Percentiles rank a stretch among this genome's conserved stretches.
These are phyloP conservation scores for Testicularia cyperi DNA, from an alignment of 1,284 basidiomycete genomes.

Conservation along the genomic window DNA sequence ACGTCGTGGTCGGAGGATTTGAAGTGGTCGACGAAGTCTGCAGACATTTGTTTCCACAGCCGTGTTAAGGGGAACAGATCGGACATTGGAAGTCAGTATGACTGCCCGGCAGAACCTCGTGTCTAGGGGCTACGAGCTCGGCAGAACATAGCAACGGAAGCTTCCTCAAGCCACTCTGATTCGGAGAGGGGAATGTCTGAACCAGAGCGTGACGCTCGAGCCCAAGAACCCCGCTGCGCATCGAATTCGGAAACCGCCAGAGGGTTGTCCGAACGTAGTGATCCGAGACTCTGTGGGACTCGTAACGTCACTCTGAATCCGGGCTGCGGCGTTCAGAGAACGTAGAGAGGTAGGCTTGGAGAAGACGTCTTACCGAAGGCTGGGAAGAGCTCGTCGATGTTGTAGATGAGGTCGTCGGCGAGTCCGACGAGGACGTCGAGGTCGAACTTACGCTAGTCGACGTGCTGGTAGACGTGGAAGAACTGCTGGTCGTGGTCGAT, in stretches of 20 bases:
- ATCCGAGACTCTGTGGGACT: background rate
- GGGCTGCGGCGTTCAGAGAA: conserved; percentile 1
- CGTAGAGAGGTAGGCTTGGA: conserved; percentile 13
- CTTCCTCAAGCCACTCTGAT: too few species aligned
- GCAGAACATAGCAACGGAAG: background rate
- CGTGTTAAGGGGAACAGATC: too few species aligned
- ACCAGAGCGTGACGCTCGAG: too few species aligned
- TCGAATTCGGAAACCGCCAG: too few species aligned
- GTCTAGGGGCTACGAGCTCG: background rate
- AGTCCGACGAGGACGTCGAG: conserved; percentile 8
- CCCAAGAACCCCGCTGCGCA: conserved; percentile 1
- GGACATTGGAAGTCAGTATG: too few species aligned
- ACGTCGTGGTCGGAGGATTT: conserved; percentile 9
- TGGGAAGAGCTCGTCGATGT: conserved; percentile 14
- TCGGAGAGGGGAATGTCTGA: too few species aligned
- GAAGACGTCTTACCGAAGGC: conserved; percentile 23
- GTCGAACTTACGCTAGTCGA: conserved; percentile 37
- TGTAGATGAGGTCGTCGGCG: conserved; percentile 4
- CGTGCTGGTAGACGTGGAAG: conserved; percentile 6
- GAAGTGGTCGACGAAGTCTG: conserved; percentile 7
- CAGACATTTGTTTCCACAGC: too few species aligned
- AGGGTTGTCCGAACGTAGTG: too few species aligned
- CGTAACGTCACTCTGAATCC: background rate
- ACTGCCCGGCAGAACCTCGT: too few species aligned
- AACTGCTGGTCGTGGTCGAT: background rate